Conservation (phyloP, 2,329 filamentous ascomycete species). For the Cladophialophora chaetospira region DNA sequence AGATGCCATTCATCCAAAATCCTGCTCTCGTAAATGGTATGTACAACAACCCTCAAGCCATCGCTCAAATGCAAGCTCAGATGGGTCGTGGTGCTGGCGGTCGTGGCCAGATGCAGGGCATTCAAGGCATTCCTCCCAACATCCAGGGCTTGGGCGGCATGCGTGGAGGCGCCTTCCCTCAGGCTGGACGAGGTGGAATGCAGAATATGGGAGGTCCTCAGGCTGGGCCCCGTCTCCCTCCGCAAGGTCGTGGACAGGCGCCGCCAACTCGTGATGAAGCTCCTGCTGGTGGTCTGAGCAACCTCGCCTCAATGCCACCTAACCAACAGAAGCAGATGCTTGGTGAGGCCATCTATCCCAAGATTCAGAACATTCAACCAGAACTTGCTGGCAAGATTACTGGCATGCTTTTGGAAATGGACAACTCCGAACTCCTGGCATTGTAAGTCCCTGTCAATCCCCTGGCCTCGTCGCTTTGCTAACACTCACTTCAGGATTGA, state of each 20-base stretch:
- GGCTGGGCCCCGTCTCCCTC: constrained; percentile 39
- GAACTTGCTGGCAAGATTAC: constrained; percentile 99
- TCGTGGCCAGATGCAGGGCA: constrained; percentile 66
- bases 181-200: constrained; percentile 46
- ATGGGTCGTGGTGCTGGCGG: constrained; percentile 68
- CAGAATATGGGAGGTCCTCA: constrained; percentile 42
- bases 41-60: constrained; percentile 48
- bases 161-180: constrained; percentile 50
- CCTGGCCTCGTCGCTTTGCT: constrained; percentile 4
- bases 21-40: constrained; percentile 78
- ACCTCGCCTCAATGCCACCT: constrained; percentile 58
- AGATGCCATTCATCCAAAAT: constrained; percentile 60
- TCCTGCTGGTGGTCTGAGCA: constrained; percentile 50
- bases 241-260: constrained; percentile 42
- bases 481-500: constrained; percentile 66
- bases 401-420: constrained; percentile 99
- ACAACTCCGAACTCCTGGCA: constrained; percentile 89
- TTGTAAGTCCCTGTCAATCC: constrained; percentile 70
- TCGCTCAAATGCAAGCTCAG: constrained; percentile 70
- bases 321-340: constrained; percentile 98
- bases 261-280: constrained; percentile 42
- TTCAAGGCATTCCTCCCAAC: constrained; percentile 74
- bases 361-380: constrained; percentile 92
- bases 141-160: constrained; percentile 57
- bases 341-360: constrained; percentile 96